Evolutionary conservation across 2,329 filamentous ascomycete species (phyloP).

Genomic region (Daldinia eschscholtzii): DNA sequence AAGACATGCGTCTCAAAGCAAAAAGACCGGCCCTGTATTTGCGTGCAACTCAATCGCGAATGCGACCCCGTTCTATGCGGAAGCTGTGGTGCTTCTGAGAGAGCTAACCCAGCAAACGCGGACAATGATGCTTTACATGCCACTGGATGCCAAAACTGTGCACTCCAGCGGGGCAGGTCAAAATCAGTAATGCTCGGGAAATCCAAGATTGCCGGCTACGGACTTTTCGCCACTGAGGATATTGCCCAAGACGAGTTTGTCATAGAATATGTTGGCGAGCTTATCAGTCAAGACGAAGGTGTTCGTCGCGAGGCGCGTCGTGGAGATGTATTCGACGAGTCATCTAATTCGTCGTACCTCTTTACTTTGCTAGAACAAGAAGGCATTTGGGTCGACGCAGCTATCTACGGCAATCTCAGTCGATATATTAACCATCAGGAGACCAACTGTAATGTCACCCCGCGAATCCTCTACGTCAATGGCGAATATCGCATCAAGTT

Average conservation of each 20-base stretch:
- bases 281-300: conserved; percentile 77
- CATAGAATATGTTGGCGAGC: conserved; percentile 84
- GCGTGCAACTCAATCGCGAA: conserved; percentile 78
- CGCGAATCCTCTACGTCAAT: conserved; percentile 78
- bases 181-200: conserved; percentile 77
- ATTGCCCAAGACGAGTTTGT: conserved; percentile 78
- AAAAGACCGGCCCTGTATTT: conserved; percentile 75
- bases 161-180: conserved; percentile 74
- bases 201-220: conserved; percentile 80
- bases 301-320: conserved; percentile 74
- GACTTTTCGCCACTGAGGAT: conserved; percentile 77
- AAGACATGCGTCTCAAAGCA: conserved; percentile 69
- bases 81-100: conserved; percentile 75
- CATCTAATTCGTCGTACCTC: conserved; percentile 73
- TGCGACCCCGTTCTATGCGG: conserved; percentile 83
- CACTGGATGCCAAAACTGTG: conserved; percentile 77
- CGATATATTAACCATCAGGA: conserved; percentile 86
- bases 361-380: conserved; percentile 71
- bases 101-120: conserved; percentile 76
- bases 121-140: conserved; percentile 68
- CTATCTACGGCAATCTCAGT: conserved; percentile 82
- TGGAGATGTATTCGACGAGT: conserved; percentile 72
- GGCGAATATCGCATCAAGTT: conserved; percentile 83
- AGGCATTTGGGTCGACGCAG: conserved; percentile 78
- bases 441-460: conserved; percentile 69